Evolutionary conservation across 140 eudicot genomes (phyloP), one percentile per base, ranked within the genome.

Genomic region (Senecio squalidus): DNA sequence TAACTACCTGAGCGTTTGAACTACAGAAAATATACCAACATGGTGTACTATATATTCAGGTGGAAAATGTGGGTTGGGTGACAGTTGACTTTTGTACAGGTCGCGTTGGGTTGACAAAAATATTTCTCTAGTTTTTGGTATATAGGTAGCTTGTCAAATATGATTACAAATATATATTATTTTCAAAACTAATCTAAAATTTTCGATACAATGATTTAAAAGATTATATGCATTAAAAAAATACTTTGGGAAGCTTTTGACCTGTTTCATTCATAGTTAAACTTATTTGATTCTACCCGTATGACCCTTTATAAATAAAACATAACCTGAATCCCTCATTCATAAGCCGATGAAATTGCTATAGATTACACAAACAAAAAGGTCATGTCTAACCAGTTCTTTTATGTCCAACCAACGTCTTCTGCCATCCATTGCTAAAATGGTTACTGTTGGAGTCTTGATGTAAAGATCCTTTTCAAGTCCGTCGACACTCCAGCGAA

Each of bases 341-440:
- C 38, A 31, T n/a, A n/a, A n/a, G n/a, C n/a, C n/a, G n/a, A n/a
- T n/a, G n/a, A n/a, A n/a, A n/a, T n/a, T n/a, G n/a, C n/a, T n/a
- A n/a, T n/a, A n/a, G n/a, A n/a, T n/a, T 44, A 20, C 30, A 52
- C 16, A 43, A 57, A 60, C 27, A 16, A 23, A 50, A 44, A 52
- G 15, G n/a, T 51, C 21, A 44, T 50, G 46, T 63, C 92, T 78
- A 67, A 93, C 99, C 94, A 82, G 79, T 63, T 84, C 85, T 50
- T 78, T 72, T 56, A 88, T 88, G 79, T 93, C 99, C 82, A 93
- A 50, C 99, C 99, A 88, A 15, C 99, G 82, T 52, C 96, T 93
- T 70, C 94, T 78, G 21, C 99, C 99, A 82, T 93, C 99, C 99
- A 93, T 88, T 54, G 99, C 96, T 69, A 88, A 74, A 70, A 93